Evolutionary conservation across 2,329 filamentous ascomycete species (phyloP), one percentile per base, ranked within the genome.

Genomic region (Penicillium sp.): DNA sequence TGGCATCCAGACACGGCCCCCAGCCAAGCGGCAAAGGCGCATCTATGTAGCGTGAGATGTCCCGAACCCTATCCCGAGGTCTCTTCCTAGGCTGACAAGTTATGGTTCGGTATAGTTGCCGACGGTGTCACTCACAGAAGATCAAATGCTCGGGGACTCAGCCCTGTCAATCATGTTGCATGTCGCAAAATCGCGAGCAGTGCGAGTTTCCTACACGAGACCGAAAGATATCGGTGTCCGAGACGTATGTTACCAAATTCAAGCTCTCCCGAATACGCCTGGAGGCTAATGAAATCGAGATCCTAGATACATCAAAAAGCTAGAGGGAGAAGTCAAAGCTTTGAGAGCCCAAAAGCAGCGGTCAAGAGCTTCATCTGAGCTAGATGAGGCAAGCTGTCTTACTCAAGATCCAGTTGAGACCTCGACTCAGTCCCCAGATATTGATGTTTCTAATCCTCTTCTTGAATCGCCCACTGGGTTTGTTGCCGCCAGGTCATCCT

Each of bases 121-220:
- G 71, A 59, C 64, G 72, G 50, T 76, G 73, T 37, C 73, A 76
- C 57, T 62, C 66, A 0, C 73, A 75, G 9, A 76, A 76, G 56
- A 74, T 75, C 33, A 75, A 72, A 54, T 76, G 74, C 58, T 76
- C 74, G 0, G 74, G 74, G 1, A 64, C 68, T 17, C 66, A 70
- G 12, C 74, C 74, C 3, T 76, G 74, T 56, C 65, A 63, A 31
- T 64, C 70, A 5, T 76, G 73, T 54, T 62, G 63, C 53, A 53
- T 64, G 8, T 67, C 70, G 1, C 66, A 68, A 12, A 27, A 37
- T 37, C 33, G 6, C 2, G 33, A 37, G 6, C 33, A 37, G 33
- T 37, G 33, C 33, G 33, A 37, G 33, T 37, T 37, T 37, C 33
- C 33, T 37, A n/a, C 33, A 17, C 15, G 33, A 37, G 33, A 37